phyloP scores from a whole-genome alignment of 2,329 filamentous ascomycete species.

The Orbilia quercus region DNA sequence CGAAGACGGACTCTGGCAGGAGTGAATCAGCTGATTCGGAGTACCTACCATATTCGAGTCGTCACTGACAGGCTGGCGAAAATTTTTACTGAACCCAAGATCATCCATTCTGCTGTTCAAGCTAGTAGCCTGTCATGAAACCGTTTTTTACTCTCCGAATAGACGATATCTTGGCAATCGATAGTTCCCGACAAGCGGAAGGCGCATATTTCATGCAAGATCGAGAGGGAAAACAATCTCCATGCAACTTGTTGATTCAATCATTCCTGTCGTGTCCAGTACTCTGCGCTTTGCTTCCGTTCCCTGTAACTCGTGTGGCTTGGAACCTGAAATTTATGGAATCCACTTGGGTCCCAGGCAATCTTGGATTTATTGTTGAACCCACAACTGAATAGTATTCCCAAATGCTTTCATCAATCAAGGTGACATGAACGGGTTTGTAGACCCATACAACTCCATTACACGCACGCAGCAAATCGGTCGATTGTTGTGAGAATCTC shows the following conservation, averaged over 20 bases:
- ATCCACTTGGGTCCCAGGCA: neutral
- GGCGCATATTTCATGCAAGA: neutral
- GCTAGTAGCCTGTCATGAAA: neutral
- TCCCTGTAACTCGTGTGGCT: neutral
- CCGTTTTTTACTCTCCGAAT: constrained; percentile 11
- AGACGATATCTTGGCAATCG: constrained; percentile 27
- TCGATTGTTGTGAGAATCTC: neutral
- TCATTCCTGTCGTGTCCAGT: neutral
- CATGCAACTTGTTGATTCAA: neutral
- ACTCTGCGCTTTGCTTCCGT: constrained; percentile 13
- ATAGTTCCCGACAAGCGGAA: constrained; percentile 14
- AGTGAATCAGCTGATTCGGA: constrained; percentile 9
- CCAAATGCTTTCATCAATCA: constrained; percentile 7
- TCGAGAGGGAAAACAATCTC: neutral
- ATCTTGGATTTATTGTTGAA: neutral
- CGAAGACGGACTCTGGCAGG: constrained; percentile 1
- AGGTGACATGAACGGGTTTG: too few relatives aligned
- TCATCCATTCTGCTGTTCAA: neutral
- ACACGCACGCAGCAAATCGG: too few relatives aligned
- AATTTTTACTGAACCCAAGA: neutral
- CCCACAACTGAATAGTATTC: neutral
- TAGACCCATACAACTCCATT: too few relatives aligned
- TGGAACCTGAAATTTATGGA: neutral
- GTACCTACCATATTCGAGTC: constrained; percentile 13
- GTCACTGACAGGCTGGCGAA: constrained; percentile 6